phyloP scores from a whole-genome alignment of 2,329 filamentous ascomycete species.

The Diaporthe caulivora region DNA sequence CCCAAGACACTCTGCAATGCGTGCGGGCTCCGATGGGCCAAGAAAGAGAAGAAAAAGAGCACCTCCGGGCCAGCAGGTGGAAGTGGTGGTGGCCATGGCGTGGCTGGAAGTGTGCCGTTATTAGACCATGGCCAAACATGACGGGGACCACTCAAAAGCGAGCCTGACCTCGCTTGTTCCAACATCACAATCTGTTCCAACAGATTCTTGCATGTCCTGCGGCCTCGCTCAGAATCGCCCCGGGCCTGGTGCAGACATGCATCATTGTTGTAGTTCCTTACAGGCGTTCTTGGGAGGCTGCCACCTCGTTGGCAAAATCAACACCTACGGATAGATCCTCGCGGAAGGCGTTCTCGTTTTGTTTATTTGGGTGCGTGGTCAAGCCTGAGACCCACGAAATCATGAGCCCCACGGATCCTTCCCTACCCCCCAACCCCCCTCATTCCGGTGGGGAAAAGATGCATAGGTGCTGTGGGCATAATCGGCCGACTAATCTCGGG shows the following conservation, averaged over 20 bases:
- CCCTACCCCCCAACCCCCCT: not conserved
- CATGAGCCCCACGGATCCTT: conserved; percentile 27
- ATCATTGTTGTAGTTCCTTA: conserved; percentile 11
- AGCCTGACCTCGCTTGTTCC: not conserved
- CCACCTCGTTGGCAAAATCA: conserved; percentile 7
- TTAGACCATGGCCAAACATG: conserved; percentile 35
- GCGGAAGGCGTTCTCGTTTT: conserved; percentile 33
- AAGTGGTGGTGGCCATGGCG: conserved; percentile 11
- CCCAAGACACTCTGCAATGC: conserved; percentile 97
- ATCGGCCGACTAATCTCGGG: conserved; percentile 18
- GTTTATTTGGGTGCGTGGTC: not conserved
- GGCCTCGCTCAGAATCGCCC: not conserved
- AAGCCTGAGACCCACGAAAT: not conserved
- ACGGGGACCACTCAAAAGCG: not conserved
- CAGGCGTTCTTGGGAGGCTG: conserved; percentile 24
- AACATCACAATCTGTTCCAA: not conserved
- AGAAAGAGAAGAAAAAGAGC: conserved; percentile 82
- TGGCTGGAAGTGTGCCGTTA: conserved; percentile 26
- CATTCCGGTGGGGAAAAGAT: not conserved
- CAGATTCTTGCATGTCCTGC: not conserved
- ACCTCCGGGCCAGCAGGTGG: conserved; percentile 31
- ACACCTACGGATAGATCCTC: conserved; percentile 37
- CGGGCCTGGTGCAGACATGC: conserved; percentile 3
- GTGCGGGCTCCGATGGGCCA: conserved; percentile 82
- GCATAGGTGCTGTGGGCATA: conserved; percentile 2